Base-by-base conservation (phyloP, 371 early-diverging fungal genomes). In the Mortierella sp. region DNA sequence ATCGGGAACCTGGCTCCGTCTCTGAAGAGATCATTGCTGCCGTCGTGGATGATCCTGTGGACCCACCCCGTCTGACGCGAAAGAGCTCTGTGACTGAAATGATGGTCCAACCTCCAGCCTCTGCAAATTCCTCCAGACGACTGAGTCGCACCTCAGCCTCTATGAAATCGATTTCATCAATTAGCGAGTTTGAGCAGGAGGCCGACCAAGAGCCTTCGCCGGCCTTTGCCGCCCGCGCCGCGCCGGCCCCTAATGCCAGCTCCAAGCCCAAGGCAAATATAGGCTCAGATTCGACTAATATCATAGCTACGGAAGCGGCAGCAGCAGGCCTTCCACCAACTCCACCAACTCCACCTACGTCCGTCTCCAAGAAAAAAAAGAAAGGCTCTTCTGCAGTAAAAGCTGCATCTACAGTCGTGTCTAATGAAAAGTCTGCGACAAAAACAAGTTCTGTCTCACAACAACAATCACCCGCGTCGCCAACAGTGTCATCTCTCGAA, bases 21-120 rank as follows among this genome's bases (percentile, higher is more conserved):
- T 39, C 66, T 5, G 65, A 74, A 6, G 59, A 49, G 12, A 37
- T 54, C 40, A 37, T 70, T 22, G 74, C 67, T 22, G 69, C 63
- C 14, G 74, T 78, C 1, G 71, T 77, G 32, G 47, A 73, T 37
- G 71, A 70, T 6, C 79, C 79, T 6, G 69, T 40, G 40, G 81
- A 80, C 9, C 40, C 62, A 0, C 69, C 75, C 5, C 71, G 81
- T 3, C 63, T 80, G 49, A 62, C 72, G 10, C 59, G 75, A 18
- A 71, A 62, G 62, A 80, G 26, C 52, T 80, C 81, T 0, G 81
- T 80, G 30, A 75, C 81, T 2, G 72, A 80, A 0, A 75, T 72
- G 75, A 80, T 80, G 72, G 81, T 80, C 28, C 52, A 70, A 9
- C 70, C 65, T 14, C n/a, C 68, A 8, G 3, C 70, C 4, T 52